Evolutionary conservation across 2,329 filamentous ascomycete species (phyloP), one percentile per base, ranked within the genome.

Genomic region (Epichloe festucae): DNA sequence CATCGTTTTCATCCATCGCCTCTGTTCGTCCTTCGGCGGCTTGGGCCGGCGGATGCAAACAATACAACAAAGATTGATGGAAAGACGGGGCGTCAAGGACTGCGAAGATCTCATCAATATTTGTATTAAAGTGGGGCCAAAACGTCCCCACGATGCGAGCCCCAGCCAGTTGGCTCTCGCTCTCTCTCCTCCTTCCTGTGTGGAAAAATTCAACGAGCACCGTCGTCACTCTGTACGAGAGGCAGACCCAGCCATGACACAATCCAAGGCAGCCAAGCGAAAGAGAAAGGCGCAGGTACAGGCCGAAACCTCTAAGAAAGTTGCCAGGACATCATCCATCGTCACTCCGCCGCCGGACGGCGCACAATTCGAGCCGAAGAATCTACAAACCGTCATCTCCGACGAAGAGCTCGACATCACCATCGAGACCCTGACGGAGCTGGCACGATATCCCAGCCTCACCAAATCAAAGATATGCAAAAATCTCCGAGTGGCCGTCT

Each of bases 401-500:
- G 70, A 73, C 15, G 81, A 85, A 57, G 83, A 87, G 55, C 72
- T 87, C 51, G 82, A 85, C 45, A 78, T 85, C 52, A 73, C 82
- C 1, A 72, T 84, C 52, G 83, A 86, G 35, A 85, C 82, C 0
- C 71, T 87, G 31, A 70, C 68, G 2, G 73, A 76, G 0, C 71
- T 86, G 11, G 67, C 81, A 0, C 66, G 76, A 52, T 74, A 85
- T 55, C 82, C 83, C 0, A 67, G 65, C 21, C 60, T 85, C 21
- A 85, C 84, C 63, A 87, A 87, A 64, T 79, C 80, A 0, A 85
- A 84, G 60, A 73, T 72, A 23, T 87, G 83, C 67, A 83, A 79
- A 59, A 79, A 83, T 46, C 67, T 87, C 2, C 73, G 84, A 19
- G 77, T 76, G 3, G 82, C 82, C 5, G 82, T 85, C 7, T 85